phyloP scores from a whole-genome alignment of 2,329 filamentous ascomycete genomes.

The Hawksworthiomyces lignivorus region DNA sequence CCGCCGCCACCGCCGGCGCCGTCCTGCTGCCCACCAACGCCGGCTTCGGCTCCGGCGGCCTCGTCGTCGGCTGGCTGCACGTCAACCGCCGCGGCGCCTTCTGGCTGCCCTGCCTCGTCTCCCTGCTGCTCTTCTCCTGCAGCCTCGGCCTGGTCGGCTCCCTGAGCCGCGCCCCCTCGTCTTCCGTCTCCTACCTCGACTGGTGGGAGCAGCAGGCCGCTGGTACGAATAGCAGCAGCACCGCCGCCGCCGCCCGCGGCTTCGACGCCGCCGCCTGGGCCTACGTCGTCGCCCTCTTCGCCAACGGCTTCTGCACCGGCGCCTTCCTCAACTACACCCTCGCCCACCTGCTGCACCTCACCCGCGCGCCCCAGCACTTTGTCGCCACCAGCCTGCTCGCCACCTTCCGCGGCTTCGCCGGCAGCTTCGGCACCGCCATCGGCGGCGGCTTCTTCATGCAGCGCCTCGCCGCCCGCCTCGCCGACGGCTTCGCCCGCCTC shows the following conservation, averaged over 20 bases:
- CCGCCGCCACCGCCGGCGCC: slow-evolving; percentile 62
- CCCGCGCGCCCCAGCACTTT: slow-evolving; percentile 58
- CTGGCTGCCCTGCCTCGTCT: slow-evolving; percentile 55
- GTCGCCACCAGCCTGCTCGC: slow-evolving; percentile 68
- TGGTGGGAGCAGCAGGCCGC: no score
- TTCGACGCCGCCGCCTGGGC: slow-evolving; percentile 43
- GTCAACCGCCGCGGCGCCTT: slow-evolving; percentile 67
- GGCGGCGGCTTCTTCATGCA: slow-evolving; percentile 69
- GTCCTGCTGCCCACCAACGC: slow-evolving; percentile 75
- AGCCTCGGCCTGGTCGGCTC: slow-evolving; percentile 46
- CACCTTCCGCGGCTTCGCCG: slow-evolving; percentile 76
- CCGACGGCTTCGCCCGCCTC: slow-evolving; percentile 45
- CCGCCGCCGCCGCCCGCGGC: slow-evolving; percentile 29
- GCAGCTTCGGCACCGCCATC: slow-evolving; percentile 71
- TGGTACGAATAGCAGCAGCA: not conserved
- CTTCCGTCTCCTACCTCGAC: slow-evolving; percentile 25
- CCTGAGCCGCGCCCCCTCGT: slow-evolving; percentile 38
- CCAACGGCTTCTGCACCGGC: slow-evolving; percentile 66
- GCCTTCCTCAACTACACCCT: slow-evolving; percentile 73
- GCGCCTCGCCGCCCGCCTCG: slow-evolving; percentile 46
- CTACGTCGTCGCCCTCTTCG: slow-evolving; percentile 55
- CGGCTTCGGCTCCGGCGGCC: slow-evolving; percentile 67
- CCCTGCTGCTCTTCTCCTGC: slow-evolving; percentile 52
- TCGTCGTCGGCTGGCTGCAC: slow-evolving; percentile 68
- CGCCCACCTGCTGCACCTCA: slow-evolving; percentile 70